phyloP scores from a whole-genome alignment of 805 yeast species.

The Metschnikowia kunwiensis region DNA sequence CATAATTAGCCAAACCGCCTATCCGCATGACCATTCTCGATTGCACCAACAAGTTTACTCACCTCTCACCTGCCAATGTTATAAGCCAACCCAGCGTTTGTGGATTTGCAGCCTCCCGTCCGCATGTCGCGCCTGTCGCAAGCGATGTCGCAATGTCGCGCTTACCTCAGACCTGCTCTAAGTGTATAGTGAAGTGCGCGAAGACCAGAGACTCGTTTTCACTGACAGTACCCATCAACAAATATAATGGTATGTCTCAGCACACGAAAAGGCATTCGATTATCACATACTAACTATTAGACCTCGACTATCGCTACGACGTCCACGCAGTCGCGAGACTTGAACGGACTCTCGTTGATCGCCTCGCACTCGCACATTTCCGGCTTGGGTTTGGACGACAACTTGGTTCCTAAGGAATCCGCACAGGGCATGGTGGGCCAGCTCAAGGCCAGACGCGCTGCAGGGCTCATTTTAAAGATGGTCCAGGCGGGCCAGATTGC shows the following conservation, averaged over 20 bases:
- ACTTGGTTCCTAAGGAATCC: conserved; percentile 70
- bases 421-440: conserved; percentile 99
- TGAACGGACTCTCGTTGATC: conserved; percentile 59
- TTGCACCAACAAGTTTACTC: too few relatives aligned
- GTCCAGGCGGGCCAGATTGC: conserved; percentile 93
- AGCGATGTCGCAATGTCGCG: background rate
- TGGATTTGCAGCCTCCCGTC: too few relatives aligned
- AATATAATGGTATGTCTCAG: background rate
- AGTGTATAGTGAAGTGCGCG: background rate
- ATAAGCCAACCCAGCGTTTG: too few relatives aligned
- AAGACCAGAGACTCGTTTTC: background rate
- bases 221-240: background rate
- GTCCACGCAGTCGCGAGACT: conserved; percentile 29
- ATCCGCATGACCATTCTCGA: too few relatives aligned
- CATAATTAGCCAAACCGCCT: too few relatives aligned
- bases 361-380: conserved; percentile 99
- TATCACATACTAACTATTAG: conserved; percentile 17
- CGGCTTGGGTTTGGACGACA: conserved; percentile 94
- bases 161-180: background rate
- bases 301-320: conserved; percentile 18
- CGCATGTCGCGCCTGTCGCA: too few relatives aligned
- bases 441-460: conserved; percentile 89
- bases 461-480: conserved; percentile 90
- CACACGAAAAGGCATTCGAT: too few relatives aligned
- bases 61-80: too few relatives aligned